Conservation (phyloP, 805 yeast species). For the Metschnikowia arizonensis region DNA sequence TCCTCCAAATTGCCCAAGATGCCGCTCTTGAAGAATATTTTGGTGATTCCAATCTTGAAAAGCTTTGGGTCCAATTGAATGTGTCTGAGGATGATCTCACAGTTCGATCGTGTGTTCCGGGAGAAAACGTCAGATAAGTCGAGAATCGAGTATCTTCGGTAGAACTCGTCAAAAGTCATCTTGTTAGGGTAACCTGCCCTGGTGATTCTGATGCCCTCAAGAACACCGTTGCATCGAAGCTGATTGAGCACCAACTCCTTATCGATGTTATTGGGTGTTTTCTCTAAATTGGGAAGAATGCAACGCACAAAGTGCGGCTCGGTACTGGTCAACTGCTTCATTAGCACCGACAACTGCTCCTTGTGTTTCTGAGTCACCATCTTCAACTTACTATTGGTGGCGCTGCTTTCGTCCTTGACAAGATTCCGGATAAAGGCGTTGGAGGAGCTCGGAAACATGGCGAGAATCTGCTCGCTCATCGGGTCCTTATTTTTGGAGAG, state of each 20-base stretch:
- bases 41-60: slow-evolving; percentile 67
- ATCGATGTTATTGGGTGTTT: slow-evolving; percentile 67
- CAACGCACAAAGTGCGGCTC: slow-evolving; percentile 98
- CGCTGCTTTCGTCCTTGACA: slow-evolving; percentile 33
- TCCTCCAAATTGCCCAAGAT: slow-evolving; percentile 75
- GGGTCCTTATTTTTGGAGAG: slow-evolving; percentile 93
- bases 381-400: slow-evolving; percentile 28
- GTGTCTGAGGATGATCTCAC: slow-evolving; percentile 63
- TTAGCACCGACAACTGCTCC: slow-evolving; percentile 69
- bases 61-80: slow-evolving; percentile 55
- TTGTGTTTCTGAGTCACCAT: slow-evolving; percentile 89
- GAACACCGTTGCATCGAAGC: slow-evolving; percentile 92
- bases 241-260: slow-evolving; percentile 79
- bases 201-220: slow-evolving; percentile 96
- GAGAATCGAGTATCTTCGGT: slow-evolving; percentile 68
- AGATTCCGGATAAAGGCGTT: slow-evolving; percentile 54
- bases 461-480: slow-evolving; percentile 67
- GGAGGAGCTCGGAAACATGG: slow-evolving; percentile 53
- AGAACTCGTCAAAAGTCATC: slow-evolving; percentile 77
- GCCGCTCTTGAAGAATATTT: slow-evolving; percentile 72
- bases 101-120: slow-evolving; percentile 56
- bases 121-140: slow-evolving; percentile 42
- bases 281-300: slow-evolving; percentile 80
- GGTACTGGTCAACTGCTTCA: slow-evolving; percentile 70
- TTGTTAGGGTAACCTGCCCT: slow-evolving; percentile 96